Evolutionary conservation across 305 asterid genomes (phyloP).

Genomic region (Solanum hybrid): DNA sequence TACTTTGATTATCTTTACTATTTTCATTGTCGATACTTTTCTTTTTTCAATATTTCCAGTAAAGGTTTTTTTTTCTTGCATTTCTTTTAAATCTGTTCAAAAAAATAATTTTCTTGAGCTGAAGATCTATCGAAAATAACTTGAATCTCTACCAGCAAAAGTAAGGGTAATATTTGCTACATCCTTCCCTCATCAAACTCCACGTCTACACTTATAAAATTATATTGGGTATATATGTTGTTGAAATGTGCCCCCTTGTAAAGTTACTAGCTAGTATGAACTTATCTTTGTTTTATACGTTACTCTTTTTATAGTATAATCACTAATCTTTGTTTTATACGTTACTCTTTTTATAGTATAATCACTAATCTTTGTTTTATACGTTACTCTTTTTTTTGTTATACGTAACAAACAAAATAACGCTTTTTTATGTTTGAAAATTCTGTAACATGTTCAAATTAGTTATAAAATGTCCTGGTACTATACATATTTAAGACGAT

Average conservation of each 20-base stretch:
- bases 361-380: background rate
- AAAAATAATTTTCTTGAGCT: background rate
- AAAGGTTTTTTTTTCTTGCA: background rate
- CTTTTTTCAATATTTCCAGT: background rate
- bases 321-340: too few species aligned
- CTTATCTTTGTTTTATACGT: background rate
- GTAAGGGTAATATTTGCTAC: background rate
- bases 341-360: too few species aligned
- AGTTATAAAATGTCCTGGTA: background rate
- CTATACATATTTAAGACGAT: background rate
- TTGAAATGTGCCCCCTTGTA: background rate
- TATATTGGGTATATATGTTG: background rate
- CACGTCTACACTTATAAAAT: background rate
- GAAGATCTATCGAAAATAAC: background rate
- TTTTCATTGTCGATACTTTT: background rate
- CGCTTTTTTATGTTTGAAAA: background rate
- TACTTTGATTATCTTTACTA: background rate
- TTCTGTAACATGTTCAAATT: background rate
- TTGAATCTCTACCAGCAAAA: background rate
- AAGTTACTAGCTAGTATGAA: background rate
- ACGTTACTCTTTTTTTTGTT: background rate
- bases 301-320: too few species aligned
- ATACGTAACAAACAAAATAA: background rate
- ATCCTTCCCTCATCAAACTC: background rate
- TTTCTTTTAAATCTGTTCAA: background rate